Evolutionary conservation across 169 alveolate genomes (phyloP), one percentile per base, ranked within the genome.

Genomic region (Plasmodium yoelii): DNA sequence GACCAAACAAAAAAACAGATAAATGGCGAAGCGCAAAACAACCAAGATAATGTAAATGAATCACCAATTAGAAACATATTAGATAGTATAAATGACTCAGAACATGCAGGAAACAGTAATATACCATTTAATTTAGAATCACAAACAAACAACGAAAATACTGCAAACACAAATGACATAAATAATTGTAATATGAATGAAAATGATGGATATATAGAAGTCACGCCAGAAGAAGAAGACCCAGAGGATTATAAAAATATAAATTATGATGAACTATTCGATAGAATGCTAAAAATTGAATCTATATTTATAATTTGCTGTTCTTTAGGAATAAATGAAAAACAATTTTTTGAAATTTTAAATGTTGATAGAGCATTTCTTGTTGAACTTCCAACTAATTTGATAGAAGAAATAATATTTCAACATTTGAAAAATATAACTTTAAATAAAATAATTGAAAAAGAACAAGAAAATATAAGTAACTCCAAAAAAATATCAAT

Each of bases 361-460:
- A 82, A 82, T 57, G 90, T 82, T 1, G 90, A 82, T 82, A 82
- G 90, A 42, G 55, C 90, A 6, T 82, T 82, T 47, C 82, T 82
- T 46, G 42, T 82, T 55, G 90, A 82, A 53, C 49, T 82, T 1
- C 90, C 90, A 47, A 42, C 19, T 19, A 82, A 67, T 82, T 67
- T 82, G n/a, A 56, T 82, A 46, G 90, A 82, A 15, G 90, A 82
- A 82, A 67, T 82, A 39, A 65, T 82, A 22, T 15, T 82, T 18
- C 90, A 82, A 26, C 59, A 82, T 82, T 82, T 82, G 61, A 82
- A 82, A 22, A 82, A 82, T 49, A 82, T 82, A 7, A 82, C 90
- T 55, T 46, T 82, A 39, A 61, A 51, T 24, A 15, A 51, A 15
- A 47, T 82, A 24, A 65, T 53, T 67, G 82, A 65, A 82, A 68